Percentiles rank a stretch among this genome's conserved stretches.
These are phyloP conservation scores for Sclerotinia nivalis DNA, from an alignment of 2,329 filamentous ascomycete genomes.

Conservation along the genomic window DNA sequence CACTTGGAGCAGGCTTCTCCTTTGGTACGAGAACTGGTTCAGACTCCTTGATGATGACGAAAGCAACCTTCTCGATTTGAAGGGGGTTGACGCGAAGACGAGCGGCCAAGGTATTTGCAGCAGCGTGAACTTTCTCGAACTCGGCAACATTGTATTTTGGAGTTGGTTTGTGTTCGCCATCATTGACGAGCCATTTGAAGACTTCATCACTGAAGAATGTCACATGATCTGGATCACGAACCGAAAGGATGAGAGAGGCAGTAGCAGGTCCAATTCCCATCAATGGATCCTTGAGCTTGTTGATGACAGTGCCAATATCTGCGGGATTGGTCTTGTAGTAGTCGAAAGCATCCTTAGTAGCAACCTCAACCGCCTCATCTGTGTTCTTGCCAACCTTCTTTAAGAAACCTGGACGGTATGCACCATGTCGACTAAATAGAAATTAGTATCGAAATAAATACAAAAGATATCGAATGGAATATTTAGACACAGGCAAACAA, in stretches of 20 bases:
- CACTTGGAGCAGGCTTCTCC: constrained; percentile 28
- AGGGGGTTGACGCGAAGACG: constrained; percentile 58
- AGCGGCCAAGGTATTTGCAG: constrained; percentile 47
- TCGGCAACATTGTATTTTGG: constrained; percentile 73
- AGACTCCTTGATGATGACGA: constrained; percentile 58
- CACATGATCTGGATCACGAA: constrained; percentile 58
- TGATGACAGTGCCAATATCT: constrained; percentile 48
- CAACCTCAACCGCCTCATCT: constrained; percentile 47
- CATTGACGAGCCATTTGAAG: constrained; percentile 68
- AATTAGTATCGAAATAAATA: constrained; percentile 1
- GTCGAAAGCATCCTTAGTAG: constrained; percentile 54
- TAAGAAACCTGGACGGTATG: constrained; percentile 61
- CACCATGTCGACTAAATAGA: constrained; percentile 53
- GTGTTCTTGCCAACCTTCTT: constrained; percentile 59
- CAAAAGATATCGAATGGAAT: background rate
- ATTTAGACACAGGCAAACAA: background rate
- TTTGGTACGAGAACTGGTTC: constrained; percentile 33
- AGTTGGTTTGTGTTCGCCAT: constrained; percentile 46
- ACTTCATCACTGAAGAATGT: constrained; percentile 82
- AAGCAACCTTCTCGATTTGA: constrained; percentile 70
- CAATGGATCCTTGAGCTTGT: constrained; percentile 56
- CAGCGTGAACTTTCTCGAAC: constrained; percentile 57
- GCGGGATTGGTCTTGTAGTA: constrained; percentile 46
- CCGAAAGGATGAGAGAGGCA: constrained; percentile 70
- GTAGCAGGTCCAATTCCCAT: constrained; percentile 79